Evolutionary conservation across 768 basidiomycete genomes (phyloP).

Genomic region (Atractiella rhizophila): DNA sequence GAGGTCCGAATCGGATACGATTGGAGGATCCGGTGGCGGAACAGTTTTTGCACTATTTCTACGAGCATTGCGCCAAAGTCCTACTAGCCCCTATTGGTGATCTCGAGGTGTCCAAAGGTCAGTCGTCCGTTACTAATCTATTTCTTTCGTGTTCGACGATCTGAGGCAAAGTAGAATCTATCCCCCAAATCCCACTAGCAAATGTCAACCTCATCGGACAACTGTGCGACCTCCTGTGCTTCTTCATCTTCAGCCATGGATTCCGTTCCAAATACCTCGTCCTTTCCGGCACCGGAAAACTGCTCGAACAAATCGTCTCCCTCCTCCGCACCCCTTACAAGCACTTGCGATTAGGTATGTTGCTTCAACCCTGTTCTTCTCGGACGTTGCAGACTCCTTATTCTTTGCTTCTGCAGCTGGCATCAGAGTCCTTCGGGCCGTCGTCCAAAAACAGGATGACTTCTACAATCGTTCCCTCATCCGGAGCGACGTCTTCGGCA

Average conservation of each 20-base stretch:
- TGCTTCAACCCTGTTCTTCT: not conserved
- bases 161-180: not conserved
- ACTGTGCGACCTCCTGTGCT: constrained; percentile 71
- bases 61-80: constrained; percentile 52
- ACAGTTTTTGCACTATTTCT: constrained; percentile 77
- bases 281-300: constrained; percentile 50
- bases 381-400: not conserved
- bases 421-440: constrained; percentile 69
- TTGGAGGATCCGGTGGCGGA: constrained; percentile 47
- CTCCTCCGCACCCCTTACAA: constrained; percentile 66
- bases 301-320: constrained; percentile 46
- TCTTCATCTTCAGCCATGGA: constrained; percentile 62
- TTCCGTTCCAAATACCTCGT: constrained; percentile 80
- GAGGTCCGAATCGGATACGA: constrained; percentile 23
- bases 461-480: constrained; percentile 46
- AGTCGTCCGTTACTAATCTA: constrained; percentile 9
- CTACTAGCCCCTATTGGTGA: constrained; percentile 57
- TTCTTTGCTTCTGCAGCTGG: constrained; percentile 33
- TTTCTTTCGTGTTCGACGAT: not conserved
- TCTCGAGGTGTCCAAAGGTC: constrained; percentile 40
- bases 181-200: constrained; percentile 21
- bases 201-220: constrained; percentile 48
- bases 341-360: constrained; percentile 67
- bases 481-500: constrained; percentile 59
- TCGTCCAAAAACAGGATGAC: constrained; percentile 43